Base-by-base conservation (phyloP, 768 basidiomycete genomes). In the Russula griseocarnosa region DNA sequence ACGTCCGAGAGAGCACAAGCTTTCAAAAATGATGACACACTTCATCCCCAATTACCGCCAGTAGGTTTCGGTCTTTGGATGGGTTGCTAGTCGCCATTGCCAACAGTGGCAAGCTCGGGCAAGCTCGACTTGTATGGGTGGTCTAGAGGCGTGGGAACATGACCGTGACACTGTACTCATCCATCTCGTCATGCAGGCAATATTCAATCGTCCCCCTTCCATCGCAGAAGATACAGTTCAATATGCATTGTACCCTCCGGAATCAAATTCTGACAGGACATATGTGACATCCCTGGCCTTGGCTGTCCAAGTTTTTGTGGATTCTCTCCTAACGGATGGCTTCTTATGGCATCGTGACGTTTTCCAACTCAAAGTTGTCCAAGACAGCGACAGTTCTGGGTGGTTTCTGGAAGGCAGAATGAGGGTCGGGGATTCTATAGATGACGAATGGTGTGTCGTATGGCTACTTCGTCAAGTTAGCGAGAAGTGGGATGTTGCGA, bases 11-110 rank as follows among this genome's bases (percentile, higher is more conserved):
- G 28, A 24, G 26, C 13, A 54, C 14, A 49, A 42, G 28, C 34
- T 28, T 49, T 24, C 4, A 24, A 59, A 59, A 60, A 49, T 40
- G 22, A 40, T 36, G 53, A 69, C 78, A 60, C 68, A 95, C 96
- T 80, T 99, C 97, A 75, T 98, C 97, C 46, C 96, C 97, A 69
- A 99, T 98, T 73, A 95, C 93, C 38, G 97, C 96, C 47, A 99
- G 83, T 47, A 98, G 78, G 65, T 82, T 89, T 60, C 96, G 84
- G 75, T 96, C 88, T 76, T 90, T 88, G 81, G 80, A 85, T 47
- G 86, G 81, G 59, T 58, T 60, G 55, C 80, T 74, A 63, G 78
- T 75, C 57, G 85, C 76, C 83, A 86, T 85, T 57, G 46, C 22
- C 18, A 55, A 22, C 28, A 44, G 20, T 6, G 2, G 26, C 50